A percentile compares a stretch with the other conserved stretches of the same genome.
Conservation (phyloP, 208 protist species). For the Wallacemonas rigidus region DNA sequence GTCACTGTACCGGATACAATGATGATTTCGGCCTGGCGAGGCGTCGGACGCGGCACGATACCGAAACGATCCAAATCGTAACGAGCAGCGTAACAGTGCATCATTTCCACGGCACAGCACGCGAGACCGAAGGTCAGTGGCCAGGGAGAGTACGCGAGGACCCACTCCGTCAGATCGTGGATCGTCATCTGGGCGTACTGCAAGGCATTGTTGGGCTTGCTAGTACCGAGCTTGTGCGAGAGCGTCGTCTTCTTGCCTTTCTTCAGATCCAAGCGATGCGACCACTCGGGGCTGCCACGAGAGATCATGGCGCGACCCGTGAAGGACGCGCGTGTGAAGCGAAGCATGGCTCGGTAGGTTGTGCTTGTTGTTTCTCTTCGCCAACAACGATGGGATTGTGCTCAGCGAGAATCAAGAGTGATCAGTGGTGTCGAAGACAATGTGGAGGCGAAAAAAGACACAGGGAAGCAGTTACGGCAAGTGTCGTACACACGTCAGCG, state of each 20-base stretch:
- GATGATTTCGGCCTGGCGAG: constrained; percentile 97
- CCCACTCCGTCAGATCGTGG: constrained; percentile 90
- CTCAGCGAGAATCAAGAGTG: too few species aligned
- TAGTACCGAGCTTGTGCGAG: constrained; percentile 89
- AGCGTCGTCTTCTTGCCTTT: constrained; percentile 89
- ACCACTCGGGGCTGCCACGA: constrained; percentile 90
- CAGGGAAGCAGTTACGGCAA: too few species aligned
- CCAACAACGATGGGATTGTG: background rate
- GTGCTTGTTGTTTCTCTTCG: background rate
- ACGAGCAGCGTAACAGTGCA: constrained; percentile 94
- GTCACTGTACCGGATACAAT: constrained; percentile 99
- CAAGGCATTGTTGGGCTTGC: constrained; percentile 91
- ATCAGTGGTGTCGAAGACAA: too few species aligned
- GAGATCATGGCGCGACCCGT: constrained; percentile 91
- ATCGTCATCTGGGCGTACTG: constrained; percentile 93
- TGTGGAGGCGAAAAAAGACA: too few species aligned
- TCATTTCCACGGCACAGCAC: constrained; percentile 98
- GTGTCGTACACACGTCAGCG: too few species aligned
- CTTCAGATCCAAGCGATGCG: constrained; percentile 88
- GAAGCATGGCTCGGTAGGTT: constrained; percentile 48
- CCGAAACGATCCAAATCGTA: constrained; percentile 99
- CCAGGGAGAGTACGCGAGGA: constrained; percentile 95
- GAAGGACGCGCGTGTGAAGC: constrained; percentile 50
- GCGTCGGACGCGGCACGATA: constrained; percentile 95
- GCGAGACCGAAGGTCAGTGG: constrained; percentile 98